A percentile compares a stretch with the other conserved stretches of the same genome.
These are phyloP conservation scores for Trametes maxima DNA, from an alignment of 768 basidiomycete genomes.

Conservation along the genomic window DNA sequence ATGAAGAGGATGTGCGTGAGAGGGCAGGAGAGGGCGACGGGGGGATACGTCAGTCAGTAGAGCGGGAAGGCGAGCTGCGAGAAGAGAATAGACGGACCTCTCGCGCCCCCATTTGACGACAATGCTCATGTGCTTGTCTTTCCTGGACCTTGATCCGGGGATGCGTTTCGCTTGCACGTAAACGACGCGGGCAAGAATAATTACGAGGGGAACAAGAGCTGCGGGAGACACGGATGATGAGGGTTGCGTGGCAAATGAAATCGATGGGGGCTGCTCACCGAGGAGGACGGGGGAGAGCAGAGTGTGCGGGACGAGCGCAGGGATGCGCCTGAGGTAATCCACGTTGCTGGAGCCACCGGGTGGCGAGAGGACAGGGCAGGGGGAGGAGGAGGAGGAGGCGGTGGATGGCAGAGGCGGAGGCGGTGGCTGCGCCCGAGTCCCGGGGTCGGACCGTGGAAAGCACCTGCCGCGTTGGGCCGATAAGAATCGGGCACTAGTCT, in stretches of 20 bases:
- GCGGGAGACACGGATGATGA: not conserved
- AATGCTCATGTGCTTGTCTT: constrained; percentile 37
- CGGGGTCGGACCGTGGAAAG: constrained; percentile 5
- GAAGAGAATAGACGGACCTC: constrained; percentile 31
- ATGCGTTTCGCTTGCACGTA: constrained; percentile 32
- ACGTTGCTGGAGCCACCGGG: constrained; percentile 4
- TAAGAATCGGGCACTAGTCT: not conserved
- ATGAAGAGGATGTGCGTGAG: not conserved
- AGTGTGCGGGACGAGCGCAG: constrained; percentile 16
- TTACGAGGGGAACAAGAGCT: constrained; percentile 29
- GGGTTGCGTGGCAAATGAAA: constrained; percentile 3
- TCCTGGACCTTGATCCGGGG: constrained; percentile 12
- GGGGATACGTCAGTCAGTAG: not conserved
- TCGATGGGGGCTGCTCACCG: constrained; percentile 16
- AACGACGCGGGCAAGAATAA: constrained; percentile 34
- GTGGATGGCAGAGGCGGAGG: not conserved
- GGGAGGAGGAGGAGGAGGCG: not conserved
- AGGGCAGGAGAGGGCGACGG: not conserved
- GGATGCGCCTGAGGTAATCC: constrained; percentile 14
- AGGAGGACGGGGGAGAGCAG: constrained; percentile 28
- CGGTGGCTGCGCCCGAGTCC: not conserved
- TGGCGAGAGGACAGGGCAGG: not conserved
- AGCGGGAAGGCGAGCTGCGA: not conserved
- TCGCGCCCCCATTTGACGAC: constrained; percentile 55
- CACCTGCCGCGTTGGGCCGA: constrained; percentile 4